phyloP scores from a whole-genome alignment of 495 filamentous ascomycete species.

The Hamigera avellanea region DNA sequence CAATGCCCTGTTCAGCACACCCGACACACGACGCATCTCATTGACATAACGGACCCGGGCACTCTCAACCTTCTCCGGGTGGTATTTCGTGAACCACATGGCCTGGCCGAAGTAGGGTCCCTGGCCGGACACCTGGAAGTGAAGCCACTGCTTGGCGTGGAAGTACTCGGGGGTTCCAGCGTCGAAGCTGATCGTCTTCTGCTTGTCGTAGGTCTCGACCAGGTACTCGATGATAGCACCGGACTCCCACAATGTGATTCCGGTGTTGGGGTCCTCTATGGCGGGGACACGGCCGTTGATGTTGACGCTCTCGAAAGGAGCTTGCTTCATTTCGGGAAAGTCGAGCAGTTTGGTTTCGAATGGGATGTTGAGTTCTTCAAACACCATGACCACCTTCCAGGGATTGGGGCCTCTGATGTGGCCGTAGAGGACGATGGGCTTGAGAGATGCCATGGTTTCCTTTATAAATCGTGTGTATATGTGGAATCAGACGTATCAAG shows the following conservation, averaged over 20 bases:
- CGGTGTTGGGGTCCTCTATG: constrained; percentile 59
- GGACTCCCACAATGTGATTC: constrained; percentile 56
- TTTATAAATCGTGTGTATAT: too few species aligned
- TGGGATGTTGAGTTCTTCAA: constrained; percentile 51
- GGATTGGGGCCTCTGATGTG: constrained; percentile 44
- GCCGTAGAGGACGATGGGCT: constrained; percentile 33
- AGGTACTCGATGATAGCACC: constrained; percentile 66
- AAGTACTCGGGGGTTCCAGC: constrained; percentile 35
- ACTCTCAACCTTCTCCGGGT: constrained; percentile 45
- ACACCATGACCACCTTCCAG: constrained; percentile 51
- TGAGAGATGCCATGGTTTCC: constrained; percentile 14
- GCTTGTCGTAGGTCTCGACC: constrained; percentile 57
- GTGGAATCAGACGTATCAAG: too few species aligned
- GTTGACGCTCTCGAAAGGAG: constrained; percentile 45
- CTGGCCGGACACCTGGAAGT: constrained; percentile 58
- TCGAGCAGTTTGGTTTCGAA: constrained; percentile 33
- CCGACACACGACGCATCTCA: constrained; percentile 48
- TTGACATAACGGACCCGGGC: constrained; percentile 48
- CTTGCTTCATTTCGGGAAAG: constrained; percentile 44
- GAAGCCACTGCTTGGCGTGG: constrained; percentile 51
- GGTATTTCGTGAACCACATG: constrained; percentile 40
- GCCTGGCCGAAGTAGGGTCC: constrained; percentile 57
- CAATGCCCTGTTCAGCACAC: constrained; percentile 44
- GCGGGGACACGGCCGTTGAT: constrained; percentile 58
- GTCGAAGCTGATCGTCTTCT: constrained; percentile 45